Conservation (phyloP, 2,329 filamentous ascomycete genomes). For the Xylariaceae sp. region DNA sequence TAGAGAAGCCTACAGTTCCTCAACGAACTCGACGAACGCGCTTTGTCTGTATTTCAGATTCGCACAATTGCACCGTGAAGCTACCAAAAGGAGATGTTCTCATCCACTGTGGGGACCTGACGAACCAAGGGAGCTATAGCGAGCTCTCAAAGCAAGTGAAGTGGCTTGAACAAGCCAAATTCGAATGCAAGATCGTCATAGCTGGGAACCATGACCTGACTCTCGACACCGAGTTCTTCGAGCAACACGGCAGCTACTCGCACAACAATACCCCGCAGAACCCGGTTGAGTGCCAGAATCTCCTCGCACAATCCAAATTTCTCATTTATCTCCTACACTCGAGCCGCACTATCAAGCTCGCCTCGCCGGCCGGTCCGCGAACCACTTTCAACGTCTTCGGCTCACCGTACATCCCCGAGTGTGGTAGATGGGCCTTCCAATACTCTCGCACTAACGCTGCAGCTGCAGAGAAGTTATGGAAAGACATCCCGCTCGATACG, state of each 20-base stretch:
- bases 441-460: slow-evolving; percentile 47
- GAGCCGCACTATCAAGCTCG: slow-evolving; percentile 56
- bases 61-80: slow-evolving; percentile 67
- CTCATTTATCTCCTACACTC: slow-evolving; percentile 65
- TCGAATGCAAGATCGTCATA: slow-evolving; percentile 71
- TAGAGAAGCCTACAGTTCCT: slow-evolving; percentile 3
- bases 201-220: slow-evolving; percentile 78
- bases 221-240: slow-evolving; percentile 66
- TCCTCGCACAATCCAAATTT: slow-evolving; percentile 55
- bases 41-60: slow-evolving; percentile 77
- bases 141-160: slow-evolving; percentile 63
- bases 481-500: slow-evolving; percentile 59
- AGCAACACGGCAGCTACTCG: slow-evolving; percentile 53
- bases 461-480: slow-evolving; percentile 52
- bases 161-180: slow-evolving; percentile 70
- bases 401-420: slow-evolving; percentile 66
- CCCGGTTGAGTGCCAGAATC: slow-evolving; percentile 52
- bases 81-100: slow-evolving; percentile 74
- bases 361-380: slow-evolving; percentile 54
- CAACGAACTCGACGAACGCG: slow-evolving; percentile 53
- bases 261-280: slow-evolving; percentile 61
- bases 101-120: slow-evolving; percentile 76
- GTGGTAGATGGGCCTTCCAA: slow-evolving; percentile 66
- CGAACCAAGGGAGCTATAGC: slow-evolving; percentile 67
- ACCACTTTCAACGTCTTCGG: slow-evolving; percentile 71